Conservation (phyloP, 345 rosid genomes). For the Gynandropsis gynandra region DNA sequence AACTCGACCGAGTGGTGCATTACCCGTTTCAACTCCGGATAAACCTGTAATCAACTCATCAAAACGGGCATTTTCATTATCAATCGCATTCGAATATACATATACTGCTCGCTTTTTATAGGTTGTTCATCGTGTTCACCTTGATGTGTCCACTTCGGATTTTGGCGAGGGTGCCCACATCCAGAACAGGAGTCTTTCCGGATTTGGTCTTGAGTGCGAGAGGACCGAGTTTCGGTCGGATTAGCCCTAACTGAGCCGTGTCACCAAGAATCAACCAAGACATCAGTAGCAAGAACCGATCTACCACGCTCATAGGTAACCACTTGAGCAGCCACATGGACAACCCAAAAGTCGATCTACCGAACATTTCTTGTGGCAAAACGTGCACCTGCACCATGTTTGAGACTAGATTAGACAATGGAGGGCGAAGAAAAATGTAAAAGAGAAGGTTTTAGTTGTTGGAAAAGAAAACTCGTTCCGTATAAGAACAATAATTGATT, state of each 20-base stretch:
- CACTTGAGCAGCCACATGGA: slow-evolving; percentile 74
- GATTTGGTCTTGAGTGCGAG: slow-evolving; percentile 51
- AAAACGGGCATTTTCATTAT: neutral
- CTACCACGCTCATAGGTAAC: slow-evolving; percentile 60
- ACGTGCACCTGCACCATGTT: slow-evolving; percentile 61
- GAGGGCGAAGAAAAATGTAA: neutral
- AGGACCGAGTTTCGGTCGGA: slow-evolving; percentile 70
- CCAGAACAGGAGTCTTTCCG: slow-evolving; percentile 89
- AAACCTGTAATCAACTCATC: slow-evolving; percentile 36
- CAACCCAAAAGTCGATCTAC: slow-evolving; percentile 70
- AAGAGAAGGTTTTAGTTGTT: neutral
- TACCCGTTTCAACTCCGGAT: slow-evolving; percentile 47
- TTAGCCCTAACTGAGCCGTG: slow-evolving; percentile 49
- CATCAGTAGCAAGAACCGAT: slow-evolving; percentile 44
- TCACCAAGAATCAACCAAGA: slow-evolving; percentile 56
- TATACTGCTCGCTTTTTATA: neutral
- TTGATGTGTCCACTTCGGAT: slow-evolving; percentile 66
- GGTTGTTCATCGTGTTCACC: slow-evolving; percentile 30
- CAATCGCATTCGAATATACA: neutral
- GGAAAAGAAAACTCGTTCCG: neutral
- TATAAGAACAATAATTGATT: neutral
- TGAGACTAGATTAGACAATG: slow-evolving; percentile 3
- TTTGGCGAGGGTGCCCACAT: slow-evolving; percentile 63
- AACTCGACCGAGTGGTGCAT: slow-evolving; percentile 47
- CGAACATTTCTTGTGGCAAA: slow-evolving; percentile 81